Evolutionary conservation across 2,329 filamentous ascomycete genomes (phyloP), one percentile per base, ranked within the genome.

Genomic region (Geosmithia putterillii): DNA sequence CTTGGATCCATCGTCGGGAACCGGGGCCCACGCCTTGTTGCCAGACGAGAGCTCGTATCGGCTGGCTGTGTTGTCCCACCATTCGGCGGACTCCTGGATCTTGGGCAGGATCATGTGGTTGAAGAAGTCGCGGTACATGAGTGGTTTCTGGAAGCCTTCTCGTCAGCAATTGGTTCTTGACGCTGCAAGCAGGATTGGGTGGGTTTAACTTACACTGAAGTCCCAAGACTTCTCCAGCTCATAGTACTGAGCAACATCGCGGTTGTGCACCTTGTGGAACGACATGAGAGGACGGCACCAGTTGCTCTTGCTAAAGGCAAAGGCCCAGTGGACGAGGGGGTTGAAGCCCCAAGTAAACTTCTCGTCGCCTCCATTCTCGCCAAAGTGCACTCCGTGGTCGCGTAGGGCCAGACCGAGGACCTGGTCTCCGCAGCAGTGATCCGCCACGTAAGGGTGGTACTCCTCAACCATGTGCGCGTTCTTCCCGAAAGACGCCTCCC

Each of bases 301-400:
- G 41, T 54, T 54, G 21, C 46, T 40, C 32, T 36, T 40, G 44
- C 45, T 46, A 32, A 54, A 54, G 10, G 44, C 42, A 44, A 53
- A 54, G 9, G 23, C 43, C 51, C 51, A 54, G 35, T 54, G 51
- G 3, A 54, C 51, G 5, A 53, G 40, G 3, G 48, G 47, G 38
- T 54, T 54, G 43, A 54, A 54, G 1, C 52, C 52, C 46, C 47
- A 54, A 2, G 50, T 53, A 25, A 52, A 53, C 44, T 50, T 48
- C 20, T 44, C 51, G 12, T 53, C 51, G 23, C 52, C 52, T 36
- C 47, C 50, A 28, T 54, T 52, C 42, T 53, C 51, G 43, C 52
- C 52, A 39, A 54, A 51, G 17, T 43, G 46, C 32, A 54, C 47
- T 20, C 48, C 51, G 37, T 53, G 35, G 12, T 53, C 44, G 1